phyloP scores from a whole-genome alignment of 768 basidiomycete species.

The Hygrophorus russula region DNA sequence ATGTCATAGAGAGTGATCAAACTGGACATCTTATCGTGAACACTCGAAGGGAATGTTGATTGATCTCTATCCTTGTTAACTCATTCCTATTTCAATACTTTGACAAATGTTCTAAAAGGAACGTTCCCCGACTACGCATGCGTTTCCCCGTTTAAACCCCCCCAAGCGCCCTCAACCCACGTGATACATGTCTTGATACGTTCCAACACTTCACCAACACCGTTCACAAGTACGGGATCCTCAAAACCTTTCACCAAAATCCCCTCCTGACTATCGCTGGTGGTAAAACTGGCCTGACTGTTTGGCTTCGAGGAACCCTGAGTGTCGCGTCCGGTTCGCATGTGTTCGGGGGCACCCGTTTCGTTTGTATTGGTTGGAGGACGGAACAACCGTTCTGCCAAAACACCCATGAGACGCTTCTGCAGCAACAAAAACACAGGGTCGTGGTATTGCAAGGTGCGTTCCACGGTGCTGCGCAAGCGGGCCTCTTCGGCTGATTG shows the following conservation, averaged over 20 bases:
- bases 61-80: no score
- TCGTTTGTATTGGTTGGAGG: conserved; percentile 7
- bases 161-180: conserved; percentile 53
- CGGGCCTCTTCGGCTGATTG: conserved; percentile 33
- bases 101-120: no score
- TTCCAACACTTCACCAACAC: conserved; percentile 27
- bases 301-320: background rate
- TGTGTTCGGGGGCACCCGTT: conserved; percentile 11
- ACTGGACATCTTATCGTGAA: conserved; percentile 5
- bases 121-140: background rate
- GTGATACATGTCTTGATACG: conserved; percentile 29
- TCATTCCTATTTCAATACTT: no score
- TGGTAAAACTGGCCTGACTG: background rate
- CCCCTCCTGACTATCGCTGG: background rate
- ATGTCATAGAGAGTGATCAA: conserved; percentile 35
- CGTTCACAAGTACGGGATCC: conserved; percentile 40
- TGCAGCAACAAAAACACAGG: conserved; percentile 59
- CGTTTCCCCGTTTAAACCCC: conserved; percentile 14
- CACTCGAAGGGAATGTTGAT: no score
- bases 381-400: conserved; percentile 16
- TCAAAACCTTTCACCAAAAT: conserved; percentile 53
- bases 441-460: conserved; percentile 48
- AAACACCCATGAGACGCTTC: conserved; percentile 38
- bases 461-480: conserved; percentile 50
- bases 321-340: conserved; percentile 21